Conservation (phyloP, 352 stramenopile genomes). For the Pythium sukuiense region DNA sequence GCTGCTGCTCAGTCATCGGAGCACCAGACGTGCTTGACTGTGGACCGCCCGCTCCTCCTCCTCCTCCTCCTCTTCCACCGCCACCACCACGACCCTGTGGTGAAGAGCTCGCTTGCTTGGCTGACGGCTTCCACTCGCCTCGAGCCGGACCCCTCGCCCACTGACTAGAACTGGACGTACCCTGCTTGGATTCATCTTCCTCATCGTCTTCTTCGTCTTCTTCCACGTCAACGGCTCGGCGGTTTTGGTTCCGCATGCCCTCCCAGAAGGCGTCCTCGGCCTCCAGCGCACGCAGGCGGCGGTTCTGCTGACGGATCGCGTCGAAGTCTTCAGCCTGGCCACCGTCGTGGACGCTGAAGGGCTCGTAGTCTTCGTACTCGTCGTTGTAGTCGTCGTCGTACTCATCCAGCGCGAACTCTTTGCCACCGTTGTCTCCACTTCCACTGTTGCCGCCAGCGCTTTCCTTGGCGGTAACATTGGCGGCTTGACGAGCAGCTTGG, state of each 20-base stretch:
- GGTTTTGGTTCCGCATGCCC: conserved; percentile 42
- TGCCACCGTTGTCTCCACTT: neutral
- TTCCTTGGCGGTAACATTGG: neutral
- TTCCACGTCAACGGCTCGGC: conserved; percentile 15
- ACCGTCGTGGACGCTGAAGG: conserved; percentile 33
- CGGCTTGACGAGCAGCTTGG: conserved; percentile 12
- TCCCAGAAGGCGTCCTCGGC: conserved; percentile 44
- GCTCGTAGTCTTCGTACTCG: conserved; percentile 79
- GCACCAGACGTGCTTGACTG: neutral
- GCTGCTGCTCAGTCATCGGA: conserved; percentile 21
- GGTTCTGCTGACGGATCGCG: conserved; percentile 36
- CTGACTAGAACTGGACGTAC: neutral
- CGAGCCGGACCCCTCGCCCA: conserved; percentile 12
- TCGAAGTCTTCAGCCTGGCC: conserved; percentile 33
- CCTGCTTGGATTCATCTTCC: conserved; percentile 18
- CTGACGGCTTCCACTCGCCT: conserved; percentile 14
- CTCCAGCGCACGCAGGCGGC: conserved; percentile 31
- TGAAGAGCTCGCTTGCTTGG: neutral
- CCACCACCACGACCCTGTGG: neutral
- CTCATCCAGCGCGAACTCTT: conserved; percentile 24
- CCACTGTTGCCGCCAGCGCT: neutral
- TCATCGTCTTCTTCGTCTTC: conserved; percentile 26
- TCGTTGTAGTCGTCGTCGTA: conserved; percentile 86
- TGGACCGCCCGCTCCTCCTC: neutral
- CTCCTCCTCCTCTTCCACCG: neutral